Percentiles rank a stretch among this genome's conserved stretches.
Evolutionary conservation across 163 green algal genomes (phyloP).

Genomic region (Chloromonas sp.): DNA sequence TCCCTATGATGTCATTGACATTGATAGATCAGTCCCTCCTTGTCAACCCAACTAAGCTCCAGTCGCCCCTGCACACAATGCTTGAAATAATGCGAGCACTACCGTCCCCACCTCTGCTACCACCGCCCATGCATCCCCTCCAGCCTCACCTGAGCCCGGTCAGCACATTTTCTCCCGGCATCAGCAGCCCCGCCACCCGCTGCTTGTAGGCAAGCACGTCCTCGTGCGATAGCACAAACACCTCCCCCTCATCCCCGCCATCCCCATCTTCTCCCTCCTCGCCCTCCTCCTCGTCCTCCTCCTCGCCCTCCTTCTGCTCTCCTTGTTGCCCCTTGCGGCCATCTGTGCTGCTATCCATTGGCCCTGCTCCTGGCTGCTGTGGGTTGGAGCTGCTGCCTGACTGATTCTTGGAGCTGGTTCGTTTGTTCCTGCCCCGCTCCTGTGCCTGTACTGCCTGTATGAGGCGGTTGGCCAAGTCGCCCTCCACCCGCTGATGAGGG

Average conservation of each 20-base stretch:
- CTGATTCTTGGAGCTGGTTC: neutral
- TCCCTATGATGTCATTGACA: no score
- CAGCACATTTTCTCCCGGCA: slow-evolving; percentile 1
- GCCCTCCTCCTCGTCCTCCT: neutral
- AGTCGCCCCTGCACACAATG: no score
- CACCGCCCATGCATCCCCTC: no score
- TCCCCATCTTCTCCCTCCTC: neutral
- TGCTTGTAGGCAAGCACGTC: neutral
- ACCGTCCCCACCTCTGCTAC: no score
- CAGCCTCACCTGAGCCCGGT: neutral
- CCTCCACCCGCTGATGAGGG: neutral
- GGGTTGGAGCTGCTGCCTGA: neutral
- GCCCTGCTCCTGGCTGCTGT: neutral
- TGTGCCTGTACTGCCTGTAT: neutral
- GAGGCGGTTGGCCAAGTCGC: neutral
- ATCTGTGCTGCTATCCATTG: neutral
- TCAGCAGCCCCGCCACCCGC: slow-evolving; percentile 2
- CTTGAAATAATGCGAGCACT: no score
- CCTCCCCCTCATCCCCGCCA: slow-evolving; percentile 1
- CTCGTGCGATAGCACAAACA: neutral
- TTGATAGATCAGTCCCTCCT: no score
- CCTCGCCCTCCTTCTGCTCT: neutral
- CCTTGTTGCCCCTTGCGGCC: neutral
- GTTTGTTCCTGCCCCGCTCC: neutral
- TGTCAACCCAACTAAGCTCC: no score